These are phyloP conservation scores for Aspergillus bertholletiae DNA, from an alignment of 495 filamentous ascomycete species.

Conservation along the genomic window DNA sequence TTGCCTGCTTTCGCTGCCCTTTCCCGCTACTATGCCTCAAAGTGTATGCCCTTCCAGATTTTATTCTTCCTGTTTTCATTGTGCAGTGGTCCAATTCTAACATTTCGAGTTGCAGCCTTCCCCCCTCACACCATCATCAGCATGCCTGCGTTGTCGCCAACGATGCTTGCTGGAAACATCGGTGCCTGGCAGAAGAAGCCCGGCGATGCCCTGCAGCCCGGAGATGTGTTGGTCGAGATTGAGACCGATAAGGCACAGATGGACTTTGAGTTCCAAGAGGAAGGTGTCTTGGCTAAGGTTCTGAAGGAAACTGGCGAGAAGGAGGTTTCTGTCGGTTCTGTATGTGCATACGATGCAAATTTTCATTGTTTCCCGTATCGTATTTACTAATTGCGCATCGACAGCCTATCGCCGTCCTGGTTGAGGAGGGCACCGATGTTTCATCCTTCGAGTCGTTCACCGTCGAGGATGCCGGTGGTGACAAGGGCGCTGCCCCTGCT, in stretches of 20 bases:
- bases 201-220: slow-evolving; percentile 82
- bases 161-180: slow-evolving; percentile 96
- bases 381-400: slow-evolving; percentile 7
- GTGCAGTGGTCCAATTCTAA: slow-evolving; percentile 19
- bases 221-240: slow-evolving; percentile 98
- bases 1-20: slow-evolving; percentile 58
- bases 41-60: slow-evolving; percentile 51
- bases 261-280: slow-evolving; percentile 99
- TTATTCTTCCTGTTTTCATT: slow-evolving; percentile 3
- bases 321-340: slow-evolving; percentile 91
- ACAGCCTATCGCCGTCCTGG: slow-evolving; percentile 92
- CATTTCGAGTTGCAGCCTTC: slow-evolving; percentile 55
- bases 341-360: slow-evolving; percentile 49
- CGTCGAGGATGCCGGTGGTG: slow-evolving; percentile 85
- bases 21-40: slow-evolving; percentile 72
- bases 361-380: background rate
- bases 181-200: slow-evolving; percentile 97
- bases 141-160: slow-evolving; percentile 98
- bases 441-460: slow-evolving; percentile 85
- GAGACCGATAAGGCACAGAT: slow-evolving; percentile 99
- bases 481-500: slow-evolving; percentile 55
- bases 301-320: slow-evolving; percentile 92
- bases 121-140: slow-evolving; percentile 91
- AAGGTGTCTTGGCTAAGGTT: slow-evolving; percentile 93
- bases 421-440: slow-evolving; percentile 86